Base-by-base conservation (phyloP, 2,329 filamentous ascomycete species). In the Mycogone perniciosa region DNA sequence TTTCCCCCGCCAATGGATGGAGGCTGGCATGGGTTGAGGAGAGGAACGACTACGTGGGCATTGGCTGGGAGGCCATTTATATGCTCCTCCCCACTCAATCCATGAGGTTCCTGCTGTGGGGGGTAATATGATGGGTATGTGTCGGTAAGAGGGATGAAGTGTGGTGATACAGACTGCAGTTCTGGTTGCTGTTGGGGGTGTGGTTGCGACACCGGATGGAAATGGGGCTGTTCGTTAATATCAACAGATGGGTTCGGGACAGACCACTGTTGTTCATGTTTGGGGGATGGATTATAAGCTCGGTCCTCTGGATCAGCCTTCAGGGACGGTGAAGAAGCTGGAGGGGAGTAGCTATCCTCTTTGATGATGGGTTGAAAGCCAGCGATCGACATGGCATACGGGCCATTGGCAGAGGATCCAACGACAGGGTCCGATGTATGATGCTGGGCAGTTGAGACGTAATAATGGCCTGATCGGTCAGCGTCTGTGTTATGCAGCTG, bases 351-450 rank as follows among this genome's bases (percentile, higher is more conserved):
- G 45, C 11, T 34, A 30, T 42, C 29, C n/a, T 38, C 27, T n/a
- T 35, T 5, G 38, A 26, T 41, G 20, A 7, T 3, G 31, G 44
- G 44, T 34, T 42, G 40, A 52, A 41, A 11, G 39, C 33, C 37
- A 38, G 48, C 49, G 41, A 51, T 54, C 46, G 50, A 26, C 54
- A 47, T 45, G 46, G 31, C 42, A 46, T 40, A 35, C 31, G 34
- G 42, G 41, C 29, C 44, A 33, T 53, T 35, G 45, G 31, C 33
- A 44, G 40, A 48, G 39, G 47, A 42, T 31, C 30, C 40, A 44
- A 44, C 40, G 30, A 45, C 31, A 41, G 44, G 38, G 29, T 11
- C 39, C 37, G 47, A 8, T 8, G 26, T 41, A 31, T 41, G 38
- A 35, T 11, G 31, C 31, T 35, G 39, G 33, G 27, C 39, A 33